These are phyloP conservation scores for Mycena belliarum DNA, from an alignment of 768 basidiomycete genomes.

Conservation along the genomic window DNA sequence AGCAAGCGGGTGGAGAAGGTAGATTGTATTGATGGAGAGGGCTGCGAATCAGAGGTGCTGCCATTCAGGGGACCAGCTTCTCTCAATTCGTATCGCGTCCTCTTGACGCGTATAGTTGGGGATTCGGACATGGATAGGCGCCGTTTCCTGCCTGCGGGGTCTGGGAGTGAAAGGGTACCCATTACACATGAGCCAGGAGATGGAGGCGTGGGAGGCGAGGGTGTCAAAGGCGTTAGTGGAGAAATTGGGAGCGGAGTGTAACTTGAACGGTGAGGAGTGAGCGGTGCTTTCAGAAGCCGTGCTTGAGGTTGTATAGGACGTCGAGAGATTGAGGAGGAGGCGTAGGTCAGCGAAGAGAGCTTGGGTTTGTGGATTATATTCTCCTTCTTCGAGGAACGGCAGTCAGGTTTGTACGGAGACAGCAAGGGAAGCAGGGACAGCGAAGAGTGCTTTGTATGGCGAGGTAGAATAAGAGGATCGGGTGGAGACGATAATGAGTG, in stretches of 20 bases:
- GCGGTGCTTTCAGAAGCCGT: not conserved
- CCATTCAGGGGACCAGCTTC: not conserved
- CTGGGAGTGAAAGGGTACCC: conserved; percentile 12
- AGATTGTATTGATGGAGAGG: not conserved
- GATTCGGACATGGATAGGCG: conserved; percentile 10
- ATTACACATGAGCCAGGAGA: conserved; percentile 11
- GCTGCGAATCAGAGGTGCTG: no score
- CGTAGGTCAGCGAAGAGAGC: not conserved
- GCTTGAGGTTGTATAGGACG: not conserved
- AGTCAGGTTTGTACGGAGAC: conserved; percentile 3
- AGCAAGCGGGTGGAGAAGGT: conserved; percentile 48
- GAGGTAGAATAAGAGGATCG: not conserved
- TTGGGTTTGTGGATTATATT: not conserved
- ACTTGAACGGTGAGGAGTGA: not conserved
- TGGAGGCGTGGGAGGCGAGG: conserved; percentile 6
- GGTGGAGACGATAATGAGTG: not conserved
- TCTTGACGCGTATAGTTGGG: conserved; percentile 6
- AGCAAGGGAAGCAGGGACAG: not conserved
- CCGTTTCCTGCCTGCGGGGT: conserved; percentile 25
- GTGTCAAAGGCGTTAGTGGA: conserved; percentile 33
- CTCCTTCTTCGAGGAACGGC: conserved; percentile 5
- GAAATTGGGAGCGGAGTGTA: conserved; percentile 20
- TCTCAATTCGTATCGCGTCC: conserved; percentile 5
- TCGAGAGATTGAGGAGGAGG: not conserved
- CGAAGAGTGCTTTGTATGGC: not conserved